Conservation (phyloP, 106 monocot species). For the Hemerocallis citrina region DNA sequence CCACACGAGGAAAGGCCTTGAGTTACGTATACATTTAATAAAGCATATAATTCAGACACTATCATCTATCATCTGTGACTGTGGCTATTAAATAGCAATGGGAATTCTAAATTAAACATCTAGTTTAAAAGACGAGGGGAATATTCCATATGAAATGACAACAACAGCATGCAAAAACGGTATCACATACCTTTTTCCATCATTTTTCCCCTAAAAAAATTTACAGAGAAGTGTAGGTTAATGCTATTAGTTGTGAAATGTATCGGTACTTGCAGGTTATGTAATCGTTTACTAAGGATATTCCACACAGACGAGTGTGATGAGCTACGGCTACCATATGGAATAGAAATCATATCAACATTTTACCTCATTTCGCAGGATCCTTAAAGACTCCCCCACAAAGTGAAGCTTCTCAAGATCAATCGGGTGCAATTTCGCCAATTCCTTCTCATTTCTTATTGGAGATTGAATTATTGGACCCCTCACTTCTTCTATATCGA, state of each 20-base stretch:
- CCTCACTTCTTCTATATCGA: slow-evolving; percentile 83
- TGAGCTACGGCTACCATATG: not conserved
- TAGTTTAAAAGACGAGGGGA: too few species aligned
- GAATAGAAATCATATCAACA: not conserved
- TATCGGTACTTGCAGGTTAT: not conserved
- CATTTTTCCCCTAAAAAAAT: not conserved
- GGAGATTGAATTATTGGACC: slow-evolving; percentile 81
- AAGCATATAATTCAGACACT: too few species aligned
- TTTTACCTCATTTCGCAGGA: slow-evolving; percentile 73
- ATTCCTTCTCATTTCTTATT: slow-evolving; percentile 46
- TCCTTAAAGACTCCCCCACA: slow-evolving; percentile 78
- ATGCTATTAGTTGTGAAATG: not conserved
- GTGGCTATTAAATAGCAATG: too few species aligned
- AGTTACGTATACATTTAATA: too few species aligned
- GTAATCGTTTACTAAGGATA: not conserved
- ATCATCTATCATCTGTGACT: too few species aligned
- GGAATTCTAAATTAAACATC: too few species aligned
- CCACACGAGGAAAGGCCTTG: too few species aligned
- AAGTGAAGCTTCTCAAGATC: slow-evolving; percentile 82
- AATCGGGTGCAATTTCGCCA: slow-evolving; percentile 60
- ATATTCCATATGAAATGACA: too few species aligned
- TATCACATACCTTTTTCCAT: not conserved
- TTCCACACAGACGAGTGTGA: not conserved
- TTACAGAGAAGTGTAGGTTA: not conserved
- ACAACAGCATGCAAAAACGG: not conserved